These are phyloP conservation scores for Claviceps sp. DNA, from an alignment of 2,329 filamentous ascomycete genomes.

Conservation along the genomic window DNA sequence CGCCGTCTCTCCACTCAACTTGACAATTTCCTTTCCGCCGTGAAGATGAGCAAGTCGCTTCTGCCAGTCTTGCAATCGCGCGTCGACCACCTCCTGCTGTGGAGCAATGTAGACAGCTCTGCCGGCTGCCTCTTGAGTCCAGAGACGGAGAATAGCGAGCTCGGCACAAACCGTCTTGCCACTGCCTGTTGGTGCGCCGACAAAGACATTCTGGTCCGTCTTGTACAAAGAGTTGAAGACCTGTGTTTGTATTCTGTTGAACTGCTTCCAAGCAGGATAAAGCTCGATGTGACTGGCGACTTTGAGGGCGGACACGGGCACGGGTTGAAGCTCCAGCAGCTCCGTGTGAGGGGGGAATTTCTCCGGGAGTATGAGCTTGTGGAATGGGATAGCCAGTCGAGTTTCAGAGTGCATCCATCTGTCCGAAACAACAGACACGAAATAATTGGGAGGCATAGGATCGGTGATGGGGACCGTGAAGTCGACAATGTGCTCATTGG, in stretches of 20 bases:
- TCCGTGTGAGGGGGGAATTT: conserved; percentile 93
- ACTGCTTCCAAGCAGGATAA: conserved; percentile 73
- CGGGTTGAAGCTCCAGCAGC: conserved; percentile 78
- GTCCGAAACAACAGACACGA: conserved; percentile 88
- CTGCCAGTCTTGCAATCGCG: conserved; percentile 72
- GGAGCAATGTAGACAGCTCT: conserved; percentile 90
- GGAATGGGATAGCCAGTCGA: conserved; percentile 82
- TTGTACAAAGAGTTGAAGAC: conserved; percentile 89
- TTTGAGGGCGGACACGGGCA: conserved; percentile 83
- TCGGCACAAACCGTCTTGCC: conserved; percentile 97
- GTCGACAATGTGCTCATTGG: conserved; percentile 88
- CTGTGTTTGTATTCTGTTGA: conserved; percentile 97
- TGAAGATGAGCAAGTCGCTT: conserved; percentile 57
- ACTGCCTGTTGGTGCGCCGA: conserved; percentile 85
- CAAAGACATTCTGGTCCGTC: conserved; percentile 83
- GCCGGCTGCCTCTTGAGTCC: conserved; percentile 45
- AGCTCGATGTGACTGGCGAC: conserved; percentile 66
- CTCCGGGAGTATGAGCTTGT: conserved; percentile 86
- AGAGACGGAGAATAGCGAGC: conserved; percentile 81
- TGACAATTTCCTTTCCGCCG: conserved; percentile 81
- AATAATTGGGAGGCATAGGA: conserved; percentile 97
- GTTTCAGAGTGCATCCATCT: conserved; percentile 98
- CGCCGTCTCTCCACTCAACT: conserved; percentile 85
- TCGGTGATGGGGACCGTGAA: conserved; percentile 95
- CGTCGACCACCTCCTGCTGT: conserved; percentile 84